Evolutionary conservation across 163 green algal genomes (phyloP).

Genomic region (Smithsoniella earleae): DNA sequence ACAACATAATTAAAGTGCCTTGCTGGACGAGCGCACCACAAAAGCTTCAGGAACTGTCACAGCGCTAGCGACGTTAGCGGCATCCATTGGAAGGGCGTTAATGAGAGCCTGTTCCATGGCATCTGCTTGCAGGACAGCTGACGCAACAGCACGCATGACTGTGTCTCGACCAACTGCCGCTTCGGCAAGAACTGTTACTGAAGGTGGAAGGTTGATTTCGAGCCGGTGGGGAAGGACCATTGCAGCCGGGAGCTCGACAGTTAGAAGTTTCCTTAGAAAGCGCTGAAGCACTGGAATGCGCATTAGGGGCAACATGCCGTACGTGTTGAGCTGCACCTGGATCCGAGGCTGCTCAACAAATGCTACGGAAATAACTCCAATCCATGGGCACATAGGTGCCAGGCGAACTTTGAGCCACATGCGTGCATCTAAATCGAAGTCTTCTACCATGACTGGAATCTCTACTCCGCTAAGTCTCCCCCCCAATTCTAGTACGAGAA

Average conservation of each 20-base stretch:
- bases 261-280: conserved; percentile 82
- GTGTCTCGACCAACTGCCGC: conserved; percentile 80
- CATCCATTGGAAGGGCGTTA: conserved; percentile 69
- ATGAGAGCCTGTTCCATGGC: conserved; percentile 69
- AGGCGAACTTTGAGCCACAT: conserved; percentile 89
- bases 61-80: conserved; percentile 70
- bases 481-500: conserved; percentile 83
- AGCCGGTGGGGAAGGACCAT: conserved; percentile 87
- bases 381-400: conserved; percentile 80
- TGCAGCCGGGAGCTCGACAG: conserved; percentile 75
- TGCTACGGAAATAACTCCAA: conserved; percentile 76
- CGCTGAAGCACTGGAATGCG: conserved; percentile 73
- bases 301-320: conserved; percentile 88
- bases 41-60: conserved; percentile 78
- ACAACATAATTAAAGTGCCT: too few relatives aligned
- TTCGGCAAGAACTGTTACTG: conserved; percentile 75
- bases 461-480: conserved; percentile 33
- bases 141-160: conserved; percentile 82
- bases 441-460: conserved; percentile 80
- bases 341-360: conserved; percentile 82
- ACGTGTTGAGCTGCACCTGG: conserved; percentile 85
- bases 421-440: conserved; percentile 86
- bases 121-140: conserved; percentile 73
- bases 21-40: conserved; percentile 46
- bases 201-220: conserved; percentile 80